Conservation (phyloP, 371 early-diverging fungal species). For the Actinomucor elegans region DNA sequence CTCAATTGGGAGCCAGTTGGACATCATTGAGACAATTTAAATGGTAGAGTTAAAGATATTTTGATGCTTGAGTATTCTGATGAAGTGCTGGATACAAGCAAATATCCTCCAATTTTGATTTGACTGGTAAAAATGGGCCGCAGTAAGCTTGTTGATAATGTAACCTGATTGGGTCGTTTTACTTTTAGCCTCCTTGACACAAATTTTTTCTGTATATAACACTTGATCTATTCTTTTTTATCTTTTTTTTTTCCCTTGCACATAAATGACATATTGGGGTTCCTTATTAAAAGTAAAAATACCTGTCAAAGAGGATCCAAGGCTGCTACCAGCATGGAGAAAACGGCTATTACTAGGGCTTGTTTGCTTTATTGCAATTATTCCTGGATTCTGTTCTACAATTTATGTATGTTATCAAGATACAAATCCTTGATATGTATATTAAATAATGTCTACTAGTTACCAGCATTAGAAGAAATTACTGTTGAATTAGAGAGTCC, state of each 20-base stretch:
- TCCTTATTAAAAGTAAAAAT: constrained; percentile 10
- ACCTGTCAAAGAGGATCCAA: constrained; percentile 32
- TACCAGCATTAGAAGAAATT: constrained; percentile 54
- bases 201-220: no score
- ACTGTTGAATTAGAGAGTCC: constrained; percentile 36
- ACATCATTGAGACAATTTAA: no score
- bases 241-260: background rate
- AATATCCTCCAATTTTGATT: no score
- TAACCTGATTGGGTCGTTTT: no score
- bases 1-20: no score
- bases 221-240: no score
- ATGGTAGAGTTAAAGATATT: no score
- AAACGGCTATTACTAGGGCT: constrained; percentile 36
- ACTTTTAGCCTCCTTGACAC: no score
- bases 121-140: no score
- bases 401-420: constrained; percentile 31
- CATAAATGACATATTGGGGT: constrained; percentile 12
- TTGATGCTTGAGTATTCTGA: no score
- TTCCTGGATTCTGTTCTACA: constrained; percentile 53
- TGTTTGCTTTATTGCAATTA: constrained; percentile 45
- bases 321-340: constrained; percentile 36
- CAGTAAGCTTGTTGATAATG: no score
- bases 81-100: no score
- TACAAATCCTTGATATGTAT: background rate
- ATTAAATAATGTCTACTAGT: constrained; percentile 9